A percentile compares a stretch with the other conserved stretches of the same genome.
phyloP scores from a whole-genome alignment of 2,329 filamentous ascomycete species.

The Xylariales sp. region DNA sequence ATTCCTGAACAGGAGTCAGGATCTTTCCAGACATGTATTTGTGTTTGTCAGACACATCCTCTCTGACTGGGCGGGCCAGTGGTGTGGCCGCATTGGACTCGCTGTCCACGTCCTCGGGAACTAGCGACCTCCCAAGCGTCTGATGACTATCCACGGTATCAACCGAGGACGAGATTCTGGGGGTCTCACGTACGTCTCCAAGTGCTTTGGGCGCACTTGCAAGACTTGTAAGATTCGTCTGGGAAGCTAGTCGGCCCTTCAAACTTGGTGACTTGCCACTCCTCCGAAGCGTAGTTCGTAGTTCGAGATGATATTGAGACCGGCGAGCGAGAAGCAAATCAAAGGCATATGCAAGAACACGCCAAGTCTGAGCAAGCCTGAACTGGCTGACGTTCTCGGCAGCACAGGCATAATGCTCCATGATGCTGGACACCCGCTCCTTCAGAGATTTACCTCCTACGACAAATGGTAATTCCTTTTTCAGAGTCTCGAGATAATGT shows the following conservation, averaged over 20 bases:
- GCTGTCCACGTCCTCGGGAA: conserved; percentile 55
- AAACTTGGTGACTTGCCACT: conserved; percentile 8
- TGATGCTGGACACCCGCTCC: conserved; percentile 43
- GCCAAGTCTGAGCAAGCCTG: conserved; percentile 61
- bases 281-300: conserved; percentile 33
- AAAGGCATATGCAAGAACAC: conserved; percentile 54
- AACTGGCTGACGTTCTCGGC: conserved; percentile 54
- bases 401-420: conserved; percentile 54
- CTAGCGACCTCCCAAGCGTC: conserved; percentile 36
- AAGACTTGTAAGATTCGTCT: conserved; percentile 9
- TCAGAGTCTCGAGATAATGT: conserved; percentile 51
- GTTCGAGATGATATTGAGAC: conserved; percentile 53
- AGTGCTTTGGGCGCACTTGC: conserved; percentile 14
- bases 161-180: conserved; percentile 19
- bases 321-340: conserved; percentile 48
- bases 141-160: conserved; percentile 28
- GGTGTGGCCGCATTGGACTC: conserved; percentile 61
- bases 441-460: conserved; percentile 33
- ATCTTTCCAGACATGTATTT: conserved; percentile 23
- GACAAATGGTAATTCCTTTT: conserved; percentile 40
- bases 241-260: conserved; percentile 10
- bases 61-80: conserved; percentile 46
- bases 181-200: conserved; percentile 17
- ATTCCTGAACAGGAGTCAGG: conserved; percentile 45
- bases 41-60: conserved; percentile 23